These are phyloP conservation scores for Candida albicans DNA, from an alignment of 1,139 yeast genomes.

Conservation along the genomic window DNA sequence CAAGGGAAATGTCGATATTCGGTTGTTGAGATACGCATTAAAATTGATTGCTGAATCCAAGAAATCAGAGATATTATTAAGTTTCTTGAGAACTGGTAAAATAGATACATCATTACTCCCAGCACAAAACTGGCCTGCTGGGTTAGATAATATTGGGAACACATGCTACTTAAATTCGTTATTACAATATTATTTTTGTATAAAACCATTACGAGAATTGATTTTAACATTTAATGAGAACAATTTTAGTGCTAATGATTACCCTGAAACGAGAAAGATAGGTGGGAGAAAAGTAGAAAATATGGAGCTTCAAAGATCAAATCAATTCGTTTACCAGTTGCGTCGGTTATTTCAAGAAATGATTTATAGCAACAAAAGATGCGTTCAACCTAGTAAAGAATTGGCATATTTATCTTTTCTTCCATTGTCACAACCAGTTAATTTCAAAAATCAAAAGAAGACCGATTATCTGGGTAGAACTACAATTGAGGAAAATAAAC, in stretches of 20 bases:
- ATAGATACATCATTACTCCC: slow-evolving; percentile 63
- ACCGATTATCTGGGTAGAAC: neutral
- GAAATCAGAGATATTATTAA: slow-evolving; percentile 51
- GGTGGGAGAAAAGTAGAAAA: slow-evolving; percentile 82
- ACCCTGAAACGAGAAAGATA: slow-evolving; percentile 51
- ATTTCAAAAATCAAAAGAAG: slow-evolving; percentile 36
- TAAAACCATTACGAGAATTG: slow-evolving; percentile 74
- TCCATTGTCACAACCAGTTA: slow-evolving; percentile 68
- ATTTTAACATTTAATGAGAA: slow-evolving; percentile 54
- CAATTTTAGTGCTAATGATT: slow-evolving; percentile 16
- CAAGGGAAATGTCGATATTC: slow-evolving; percentile 32
- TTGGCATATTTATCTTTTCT: slow-evolving; percentile 86
- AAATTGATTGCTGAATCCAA: slow-evolving; percentile 47
- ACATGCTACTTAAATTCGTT: slow-evolving; percentile 92
- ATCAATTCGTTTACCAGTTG: slow-evolving; percentile 74
- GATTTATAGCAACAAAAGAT: slow-evolving; percentile 60
- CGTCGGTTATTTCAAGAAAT: slow-evolving; percentile 67
- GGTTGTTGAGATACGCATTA: slow-evolving; percentile 51
- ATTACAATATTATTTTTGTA: slow-evolving; percentile 84
- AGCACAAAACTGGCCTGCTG: slow-evolving; percentile 79
- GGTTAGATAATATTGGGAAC: slow-evolving; percentile 90
- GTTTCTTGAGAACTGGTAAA: slow-evolving; percentile 57
- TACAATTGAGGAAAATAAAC: neutral
- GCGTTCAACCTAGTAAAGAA: slow-evolving; percentile 80
- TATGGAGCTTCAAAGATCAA: slow-evolving; percentile 74